A percentile compares a stretch with the other conserved stretches of the same genome.
These are phyloP conservation scores for Termitomyces sp. DNA, from an alignment of 768 basidiomycete species.

Conservation along the genomic window DNA sequence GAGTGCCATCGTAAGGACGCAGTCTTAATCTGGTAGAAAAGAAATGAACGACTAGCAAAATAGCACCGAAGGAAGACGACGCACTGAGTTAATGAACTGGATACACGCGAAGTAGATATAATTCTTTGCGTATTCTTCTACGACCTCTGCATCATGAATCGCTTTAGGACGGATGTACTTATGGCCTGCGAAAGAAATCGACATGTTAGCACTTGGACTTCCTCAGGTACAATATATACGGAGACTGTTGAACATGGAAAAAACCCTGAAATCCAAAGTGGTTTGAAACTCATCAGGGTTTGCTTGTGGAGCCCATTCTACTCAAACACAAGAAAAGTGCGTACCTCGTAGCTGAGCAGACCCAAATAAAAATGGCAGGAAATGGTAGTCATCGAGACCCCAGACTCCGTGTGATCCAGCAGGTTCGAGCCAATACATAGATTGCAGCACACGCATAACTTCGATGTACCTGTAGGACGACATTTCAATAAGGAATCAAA, in stretches of 20 bases:
- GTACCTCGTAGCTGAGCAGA: conserved; percentile 71
- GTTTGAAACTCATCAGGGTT: background rate
- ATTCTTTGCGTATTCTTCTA: conserved; percentile 86
- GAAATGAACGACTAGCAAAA: background rate
- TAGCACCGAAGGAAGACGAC: conserved; percentile 18
- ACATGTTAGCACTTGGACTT: background rate
- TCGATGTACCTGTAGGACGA: conserved; percentile 66
- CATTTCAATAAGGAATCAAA: conserved; percentile 23
- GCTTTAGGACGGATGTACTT: conserved; percentile 89
- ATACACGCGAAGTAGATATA: conserved; percentile 99
- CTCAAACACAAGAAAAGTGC: background rate
- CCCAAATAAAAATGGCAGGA: conserved; percentile 88
- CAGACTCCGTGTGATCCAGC: conserved; percentile 98
- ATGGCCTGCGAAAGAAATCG: conserved; percentile 61
- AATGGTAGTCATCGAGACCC: conserved; percentile 97
- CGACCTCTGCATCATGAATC: conserved; percentile 87
- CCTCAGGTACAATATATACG: too few species aligned
- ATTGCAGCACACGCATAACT: conserved; percentile 84
- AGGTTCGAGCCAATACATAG: conserved; percentile 95
- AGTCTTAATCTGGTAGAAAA: conserved; percentile 75
- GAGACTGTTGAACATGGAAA: too few species aligned
- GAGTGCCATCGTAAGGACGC: conserved; percentile 97
- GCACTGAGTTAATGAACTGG: conserved; percentile 89
- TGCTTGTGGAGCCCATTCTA: background rate
- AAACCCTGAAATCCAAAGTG: background rate